Evolutionary conservation across 2,329 filamentous ascomycete genomes (phyloP).

Genomic region (Chalaropsis ovoidea): DNA sequence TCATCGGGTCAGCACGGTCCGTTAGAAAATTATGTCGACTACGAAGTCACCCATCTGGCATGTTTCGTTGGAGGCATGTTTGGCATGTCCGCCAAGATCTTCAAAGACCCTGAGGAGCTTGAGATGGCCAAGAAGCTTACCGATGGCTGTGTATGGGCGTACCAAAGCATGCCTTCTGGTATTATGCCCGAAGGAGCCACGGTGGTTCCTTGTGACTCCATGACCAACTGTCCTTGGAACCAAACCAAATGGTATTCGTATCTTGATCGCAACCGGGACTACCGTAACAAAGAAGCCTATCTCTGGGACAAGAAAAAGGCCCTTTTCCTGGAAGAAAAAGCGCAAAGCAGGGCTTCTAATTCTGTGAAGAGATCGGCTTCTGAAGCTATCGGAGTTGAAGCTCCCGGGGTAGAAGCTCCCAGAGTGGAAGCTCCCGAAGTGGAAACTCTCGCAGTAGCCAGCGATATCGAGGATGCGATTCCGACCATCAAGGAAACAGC

Average conservation of each 20-base stretch:
- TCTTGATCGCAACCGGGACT: conserved; percentile 40
- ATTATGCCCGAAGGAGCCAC: conserved; percentile 53
- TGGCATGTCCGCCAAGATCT: conserved; percentile 53
- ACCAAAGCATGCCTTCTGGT: conserved; percentile 48
- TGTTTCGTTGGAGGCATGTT: conserved; percentile 65
- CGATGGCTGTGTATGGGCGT: conserved; percentile 61
- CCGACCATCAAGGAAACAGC: not conserved
- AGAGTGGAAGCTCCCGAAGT: too few relatives aligned
- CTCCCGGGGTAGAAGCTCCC: not conserved
- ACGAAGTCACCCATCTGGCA: conserved; percentile 53
- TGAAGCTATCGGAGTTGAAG: not conserved
- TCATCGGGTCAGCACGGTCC: conserved; percentile 38
- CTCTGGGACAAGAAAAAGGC: conserved; percentile 31
- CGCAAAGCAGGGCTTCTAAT: not conserved
- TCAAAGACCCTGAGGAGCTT: conserved; percentile 49
- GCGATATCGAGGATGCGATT: too few relatives aligned
- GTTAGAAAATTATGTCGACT: conserved; percentile 39
- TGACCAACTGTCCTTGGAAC: conserved; percentile 43
- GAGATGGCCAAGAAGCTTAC: conserved; percentile 54
- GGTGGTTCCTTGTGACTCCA: conserved; percentile 39
- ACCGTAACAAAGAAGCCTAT: conserved; percentile 37
- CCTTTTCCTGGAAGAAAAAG: conserved; percentile 24
- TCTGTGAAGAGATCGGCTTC: not conserved
- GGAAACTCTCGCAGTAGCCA: too few relatives aligned
- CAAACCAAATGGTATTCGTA: conserved; percentile 40